A percentile compares a stretch with the other conserved stretches of the same genome.
Conservation (phyloP, 1,284 basidiomycete species). For the Trametes sp. region DNA sequence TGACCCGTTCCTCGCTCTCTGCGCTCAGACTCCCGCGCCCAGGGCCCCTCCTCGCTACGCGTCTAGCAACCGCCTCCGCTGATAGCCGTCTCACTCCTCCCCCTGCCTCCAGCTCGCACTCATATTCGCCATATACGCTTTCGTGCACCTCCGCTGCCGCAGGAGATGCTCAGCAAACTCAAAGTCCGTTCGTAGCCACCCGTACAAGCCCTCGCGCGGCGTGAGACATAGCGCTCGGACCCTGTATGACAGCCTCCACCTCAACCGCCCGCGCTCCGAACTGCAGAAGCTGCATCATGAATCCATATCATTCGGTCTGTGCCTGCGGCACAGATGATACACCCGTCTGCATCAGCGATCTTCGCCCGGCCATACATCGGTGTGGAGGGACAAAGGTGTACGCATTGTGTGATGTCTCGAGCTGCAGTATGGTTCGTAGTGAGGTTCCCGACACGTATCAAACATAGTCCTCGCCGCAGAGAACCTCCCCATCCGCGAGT, state of each 20-base stretch:
- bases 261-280: not conserved
- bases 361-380: not conserved
- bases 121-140: not conserved
- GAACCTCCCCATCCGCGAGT: not conserved
- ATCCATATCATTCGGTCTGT: slow-evolving; percentile 6
- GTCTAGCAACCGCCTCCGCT: slow-evolving; percentile 36
- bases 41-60: slow-evolving; percentile 27
- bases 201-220: not conserved
- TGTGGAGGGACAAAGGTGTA: not conserved
- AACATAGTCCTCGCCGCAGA: too few relatives aligned
- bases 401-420: too few relatives aligned
- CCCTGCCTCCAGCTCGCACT: not conserved
- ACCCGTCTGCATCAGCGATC: not conserved
- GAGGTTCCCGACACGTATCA: too few relatives aligned
- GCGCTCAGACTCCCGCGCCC: slow-evolving; percentile 1
- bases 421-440: too few relatives aligned
- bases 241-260: not conserved
- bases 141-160: not conserved
- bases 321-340: not conserved
- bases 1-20: slow-evolving; percentile 16
- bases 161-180: not conserved
- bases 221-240: not conserved
- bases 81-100: slow-evolving; percentile 28
- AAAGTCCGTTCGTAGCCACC: not conserved
- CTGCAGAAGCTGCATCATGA: not conserved